Percentiles rank a stretch among this genome's conserved stretches.
These are phyloP conservation scores for Thuidium tamariscinum DNA, from an alignment of 225 moss, liverwort and hornwort genomes.

Conservation along the genomic window DNA sequence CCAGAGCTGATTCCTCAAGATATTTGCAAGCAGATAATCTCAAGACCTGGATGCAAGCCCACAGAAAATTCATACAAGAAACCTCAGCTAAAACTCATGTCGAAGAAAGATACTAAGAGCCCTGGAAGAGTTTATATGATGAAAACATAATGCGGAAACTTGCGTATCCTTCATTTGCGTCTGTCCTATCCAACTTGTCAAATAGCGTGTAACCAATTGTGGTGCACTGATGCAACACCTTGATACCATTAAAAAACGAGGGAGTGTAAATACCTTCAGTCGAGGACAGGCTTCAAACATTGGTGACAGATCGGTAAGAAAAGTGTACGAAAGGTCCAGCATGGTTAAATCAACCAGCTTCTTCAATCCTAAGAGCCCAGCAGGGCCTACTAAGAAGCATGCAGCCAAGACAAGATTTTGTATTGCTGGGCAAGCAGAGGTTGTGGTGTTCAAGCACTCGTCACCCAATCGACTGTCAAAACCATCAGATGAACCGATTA, in stretches of 20 bases:
- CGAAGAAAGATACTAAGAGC: background rate
- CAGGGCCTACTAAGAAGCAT: conserved; percentile 76
- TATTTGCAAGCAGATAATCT: conserved; percentile 96
- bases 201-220: background rate
- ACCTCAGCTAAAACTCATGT: background rate
- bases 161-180: background rate
- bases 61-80: background rate
- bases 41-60: conserved; percentile 49
- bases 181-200: background rate
- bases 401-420: conserved; percentile 81
- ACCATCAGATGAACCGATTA: conserved; percentile 1
- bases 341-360: conserved; percentile 68
- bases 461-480: conserved; percentile 78
- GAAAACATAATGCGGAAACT: background rate
- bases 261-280: conserved; percentile 48
- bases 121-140: background rate
- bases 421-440: conserved; percentile 82
- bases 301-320: conserved; percentile 87
- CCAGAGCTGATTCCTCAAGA: conserved; percentile 73
- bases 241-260: background rate
- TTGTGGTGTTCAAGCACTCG: conserved; percentile 77
- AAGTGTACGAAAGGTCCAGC: conserved; percentile 95
- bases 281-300: conserved; percentile 96
- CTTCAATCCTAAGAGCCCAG: conserved; percentile 75
- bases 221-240: background rate